Percentiles rank a stretch among this genome's conserved stretches.
These are phyloP conservation scores for Russula abietina DNA, from an alignment of 768 basidiomycete genomes.

Conservation along the genomic window DNA sequence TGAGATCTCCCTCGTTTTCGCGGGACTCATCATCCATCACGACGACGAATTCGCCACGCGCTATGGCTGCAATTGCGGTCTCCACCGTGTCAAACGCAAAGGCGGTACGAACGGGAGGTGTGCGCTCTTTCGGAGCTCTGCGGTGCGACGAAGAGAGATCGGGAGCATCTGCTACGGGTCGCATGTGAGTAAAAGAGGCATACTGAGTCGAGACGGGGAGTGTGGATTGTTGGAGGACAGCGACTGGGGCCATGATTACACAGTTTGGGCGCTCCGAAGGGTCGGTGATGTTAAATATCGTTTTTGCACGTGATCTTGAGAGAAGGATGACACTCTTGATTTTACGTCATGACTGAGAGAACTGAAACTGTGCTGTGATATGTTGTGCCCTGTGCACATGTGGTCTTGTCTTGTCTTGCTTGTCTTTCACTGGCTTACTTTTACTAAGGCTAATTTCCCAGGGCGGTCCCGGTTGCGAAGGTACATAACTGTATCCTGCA, in stretches of 20 bases:
- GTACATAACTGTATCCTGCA: too few species aligned
- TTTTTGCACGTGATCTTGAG: neutral
- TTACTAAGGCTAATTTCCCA: too few species aligned
- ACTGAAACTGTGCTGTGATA: too few species aligned
- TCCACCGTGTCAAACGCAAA: slow-evolving; percentile 79
- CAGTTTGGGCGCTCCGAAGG: neutral
- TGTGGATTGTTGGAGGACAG: neutral
- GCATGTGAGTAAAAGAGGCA: neutral
- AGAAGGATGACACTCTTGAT: neutral
- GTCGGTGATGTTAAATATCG: neutral
- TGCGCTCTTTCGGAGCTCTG: slow-evolving; percentile 26
- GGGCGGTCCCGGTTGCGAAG: neutral
- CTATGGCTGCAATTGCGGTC: slow-evolving; percentile 70
- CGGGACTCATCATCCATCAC: slow-evolving; percentile 96
- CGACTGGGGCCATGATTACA: slow-evolving; percentile 16
- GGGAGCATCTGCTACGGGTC: neutral
- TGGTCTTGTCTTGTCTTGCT: too few species aligned
- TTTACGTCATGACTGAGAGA: too few species aligned
- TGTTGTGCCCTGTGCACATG: too few species aligned
- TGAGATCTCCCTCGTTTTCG: slow-evolving; percentile 97
- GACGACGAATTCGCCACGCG: slow-evolving; percentile 82
- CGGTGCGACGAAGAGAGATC: slow-evolving; percentile 25
- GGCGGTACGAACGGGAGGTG: slow-evolving; percentile 27
- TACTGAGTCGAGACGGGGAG: neutral
- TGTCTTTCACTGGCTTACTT: too few species aligned